Evolutionary conservation across 768 basidiomycete species (phyloP).

Genomic region (Pseudohyphozyma bogoriensis): DNA sequence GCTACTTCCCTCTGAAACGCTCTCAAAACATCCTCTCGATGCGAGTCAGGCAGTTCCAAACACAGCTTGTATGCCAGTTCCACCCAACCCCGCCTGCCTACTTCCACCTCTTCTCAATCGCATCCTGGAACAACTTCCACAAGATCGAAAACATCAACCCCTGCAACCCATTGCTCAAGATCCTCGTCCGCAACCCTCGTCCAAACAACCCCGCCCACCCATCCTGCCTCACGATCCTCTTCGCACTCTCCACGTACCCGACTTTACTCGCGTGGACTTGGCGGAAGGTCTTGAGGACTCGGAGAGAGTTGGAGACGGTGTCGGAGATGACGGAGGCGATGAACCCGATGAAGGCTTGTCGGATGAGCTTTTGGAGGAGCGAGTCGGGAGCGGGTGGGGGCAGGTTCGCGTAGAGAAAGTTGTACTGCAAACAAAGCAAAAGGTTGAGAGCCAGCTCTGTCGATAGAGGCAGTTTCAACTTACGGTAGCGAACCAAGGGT

Average conservation of each 20-base stretch:
- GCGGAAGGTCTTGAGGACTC: conserved; percentile 90
- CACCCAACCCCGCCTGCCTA: no score
- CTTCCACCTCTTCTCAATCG: no score
- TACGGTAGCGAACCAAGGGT: no score
- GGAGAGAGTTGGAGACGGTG: conserved; percentile 72
- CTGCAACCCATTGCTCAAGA: conserved; percentile 82
- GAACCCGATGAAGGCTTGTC: conserved; percentile 88
- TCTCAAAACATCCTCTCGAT: no score
- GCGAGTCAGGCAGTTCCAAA: no score
- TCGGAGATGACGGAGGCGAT: conserved; percentile 75
- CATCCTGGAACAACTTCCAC: conserved; percentile 83
- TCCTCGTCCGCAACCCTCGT: conserved; percentile 77
- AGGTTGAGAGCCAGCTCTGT: neutral
- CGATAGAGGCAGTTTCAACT: neutral
- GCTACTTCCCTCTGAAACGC: no score
- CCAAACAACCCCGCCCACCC: conserved; percentile 74
- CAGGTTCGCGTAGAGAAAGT: conserved; percentile 15
- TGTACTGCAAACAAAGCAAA: conserved; percentile 27
- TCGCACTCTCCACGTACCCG: conserved; percentile 66
- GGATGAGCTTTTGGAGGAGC: conserved; percentile 46
- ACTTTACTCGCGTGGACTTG: conserved; percentile 78
- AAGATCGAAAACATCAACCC: conserved; percentile 82
- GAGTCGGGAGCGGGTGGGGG: conserved; percentile 46
- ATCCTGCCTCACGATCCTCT: conserved; percentile 61
- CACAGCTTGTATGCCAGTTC: no score